Evolutionary conservation across 1,284 basidiomycete species (phyloP).

Genomic region (Veloporphyrellus conicus): DNA sequence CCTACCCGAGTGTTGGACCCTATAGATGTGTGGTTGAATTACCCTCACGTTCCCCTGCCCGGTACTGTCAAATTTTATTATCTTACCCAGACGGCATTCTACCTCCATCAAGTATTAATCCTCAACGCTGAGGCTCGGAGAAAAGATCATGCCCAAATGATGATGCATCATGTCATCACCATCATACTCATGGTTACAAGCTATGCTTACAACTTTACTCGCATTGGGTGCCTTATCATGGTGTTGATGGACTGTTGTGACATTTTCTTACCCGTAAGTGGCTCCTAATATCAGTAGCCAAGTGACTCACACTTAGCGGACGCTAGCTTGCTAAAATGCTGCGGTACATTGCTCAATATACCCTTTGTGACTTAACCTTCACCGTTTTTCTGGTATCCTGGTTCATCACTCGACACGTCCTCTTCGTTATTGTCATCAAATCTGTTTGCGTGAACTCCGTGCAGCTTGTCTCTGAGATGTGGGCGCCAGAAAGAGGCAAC

Average conservation of each 20-base stretch:
- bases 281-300: background rate
- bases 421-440: constrained; percentile 70
- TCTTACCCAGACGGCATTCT: constrained; percentile 88
- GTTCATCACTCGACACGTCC: constrained; percentile 80
- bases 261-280: constrained; percentile 82
- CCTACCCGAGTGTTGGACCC: constrained; percentile 68
- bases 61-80: constrained; percentile 88
- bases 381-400: constrained; percentile 83
- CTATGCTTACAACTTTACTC: constrained; percentile 82
- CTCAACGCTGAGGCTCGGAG: constrained; percentile 91
- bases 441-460: constrained; percentile 54
- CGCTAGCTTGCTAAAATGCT: constrained; percentile 86
- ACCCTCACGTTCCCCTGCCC: constrained; percentile 78
- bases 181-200: constrained; percentile 73
- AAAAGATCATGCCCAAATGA: constrained; percentile 95
- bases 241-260: constrained; percentile 93
- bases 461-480: constrained; percentile 46
- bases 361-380: constrained; percentile 75
- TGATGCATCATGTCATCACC: constrained; percentile 91
- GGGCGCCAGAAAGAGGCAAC: constrained; percentile 57
- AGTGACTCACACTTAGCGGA: constrained; percentile 5
- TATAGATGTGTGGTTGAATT: constrained; percentile 71
- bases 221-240: constrained; percentile 85
- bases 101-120: constrained; percentile 87
- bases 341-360: constrained; percentile 72